These are phyloP conservation scores for Ambrosia hybrid DNA, from an alignment of 140 eudicot genomes.

Conservation along the genomic window DNA sequence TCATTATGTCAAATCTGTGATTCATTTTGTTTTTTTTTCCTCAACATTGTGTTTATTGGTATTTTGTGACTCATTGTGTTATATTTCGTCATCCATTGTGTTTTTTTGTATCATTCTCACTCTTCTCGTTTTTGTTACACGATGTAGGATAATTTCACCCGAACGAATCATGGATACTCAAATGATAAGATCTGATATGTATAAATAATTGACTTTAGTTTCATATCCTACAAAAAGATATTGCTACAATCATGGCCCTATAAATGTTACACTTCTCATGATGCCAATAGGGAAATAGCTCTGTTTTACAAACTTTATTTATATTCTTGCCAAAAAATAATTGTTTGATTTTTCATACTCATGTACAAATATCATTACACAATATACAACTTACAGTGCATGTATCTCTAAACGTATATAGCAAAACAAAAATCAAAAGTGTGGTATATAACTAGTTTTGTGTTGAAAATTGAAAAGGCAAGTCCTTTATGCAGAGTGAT, in stretches of 20 bases:
- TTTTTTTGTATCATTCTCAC: too few relatives aligned
- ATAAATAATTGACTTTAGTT: background rate
- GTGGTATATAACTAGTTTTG: slow-evolving; percentile 29
- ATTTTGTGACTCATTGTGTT: too few relatives aligned
- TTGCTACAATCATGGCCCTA: background rate
- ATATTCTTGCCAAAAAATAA: background rate
- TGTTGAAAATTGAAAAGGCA: slow-evolving; percentile 18
- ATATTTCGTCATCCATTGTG: too few relatives aligned
- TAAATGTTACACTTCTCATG: background rate
- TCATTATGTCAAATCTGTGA: too few relatives aligned
- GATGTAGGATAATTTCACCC: too few relatives aligned
- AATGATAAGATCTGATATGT: background rate
- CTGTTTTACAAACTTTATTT: background rate
- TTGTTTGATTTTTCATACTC: background rate
- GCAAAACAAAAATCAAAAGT: slow-evolving; percentile 4
- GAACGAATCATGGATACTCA: background rate
- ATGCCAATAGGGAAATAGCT: background rate
- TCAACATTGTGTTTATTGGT: too few relatives aligned
- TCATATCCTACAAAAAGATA: background rate
- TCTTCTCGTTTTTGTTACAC: too few relatives aligned
- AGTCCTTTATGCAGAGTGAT: slow-evolving; percentile 32
- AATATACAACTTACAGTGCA: slow-evolving; percentile 12
- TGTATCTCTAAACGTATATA: slow-evolving; percentile 15
- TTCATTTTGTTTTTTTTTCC: too few relatives aligned
- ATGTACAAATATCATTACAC: background rate